Percentiles rank a stretch among this genome's conserved stretches.
Evolutionary conservation across 108 stramenopile species (phyloP).

Genomic region (Chaetoceros tenuissimus): DNA sequence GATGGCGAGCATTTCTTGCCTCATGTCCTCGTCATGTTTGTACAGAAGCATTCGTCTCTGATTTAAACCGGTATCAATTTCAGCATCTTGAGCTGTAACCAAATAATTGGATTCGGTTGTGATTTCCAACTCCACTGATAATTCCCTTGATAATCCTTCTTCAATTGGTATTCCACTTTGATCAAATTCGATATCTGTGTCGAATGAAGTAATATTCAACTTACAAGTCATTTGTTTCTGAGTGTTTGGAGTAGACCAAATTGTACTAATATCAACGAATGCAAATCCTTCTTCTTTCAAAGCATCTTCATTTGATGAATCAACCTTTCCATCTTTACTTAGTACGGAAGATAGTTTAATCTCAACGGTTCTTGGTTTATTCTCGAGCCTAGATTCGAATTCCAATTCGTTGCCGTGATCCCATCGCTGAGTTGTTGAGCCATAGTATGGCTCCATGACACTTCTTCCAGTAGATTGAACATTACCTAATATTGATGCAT

Average conservation of each 20-base stretch:
- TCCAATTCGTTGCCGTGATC: not conserved
- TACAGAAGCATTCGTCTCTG: slow-evolving; percentile 67
- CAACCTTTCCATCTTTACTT: too few relatives aligned
- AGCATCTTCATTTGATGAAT: not conserved
- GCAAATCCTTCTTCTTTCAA: slow-evolving; percentile 23
- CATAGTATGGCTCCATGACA: not conserved
- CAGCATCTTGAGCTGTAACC: not conserved
- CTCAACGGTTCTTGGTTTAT: not conserved
- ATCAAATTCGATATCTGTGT: slow-evolving; percentile 44
- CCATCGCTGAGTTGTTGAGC: not conserved
- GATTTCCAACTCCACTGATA: slow-evolving; percentile 33
- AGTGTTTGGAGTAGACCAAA: slow-evolving; percentile 22
- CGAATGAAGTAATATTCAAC: slow-evolving; percentile 16
- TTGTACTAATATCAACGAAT: slow-evolving; percentile 50
- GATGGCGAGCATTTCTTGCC: slow-evolving; percentile 79
- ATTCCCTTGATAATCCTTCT: slow-evolving; percentile 9
- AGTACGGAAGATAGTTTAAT: not conserved
- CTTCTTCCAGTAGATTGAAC: not conserved
- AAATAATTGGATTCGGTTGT: slow-evolving; percentile 1
- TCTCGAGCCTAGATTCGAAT: not conserved
- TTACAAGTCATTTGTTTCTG: too few relatives aligned
- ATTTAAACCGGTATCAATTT: slow-evolving; percentile 14
- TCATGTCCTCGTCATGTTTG: slow-evolving; percentile 82
- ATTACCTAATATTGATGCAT: not conserved
- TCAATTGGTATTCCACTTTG: slow-evolving; percentile 40